Conservation (phyloP, 169 alveolate species). For the Plasmodium gonderi region DNA sequence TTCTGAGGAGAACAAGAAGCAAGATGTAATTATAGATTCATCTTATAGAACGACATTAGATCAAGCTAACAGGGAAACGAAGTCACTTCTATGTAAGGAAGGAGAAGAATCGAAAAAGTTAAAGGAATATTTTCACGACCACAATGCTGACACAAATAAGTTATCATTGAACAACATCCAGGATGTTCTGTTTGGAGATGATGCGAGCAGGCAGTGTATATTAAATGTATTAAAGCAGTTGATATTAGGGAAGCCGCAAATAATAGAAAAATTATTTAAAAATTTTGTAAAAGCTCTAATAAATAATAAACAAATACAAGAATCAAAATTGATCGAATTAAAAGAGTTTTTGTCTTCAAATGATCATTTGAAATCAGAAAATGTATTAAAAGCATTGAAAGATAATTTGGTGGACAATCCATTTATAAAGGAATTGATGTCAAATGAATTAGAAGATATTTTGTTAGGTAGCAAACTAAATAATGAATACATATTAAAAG, state of each 20-base stretch:
- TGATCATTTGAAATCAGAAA: neutral
- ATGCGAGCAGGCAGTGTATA: neutral
- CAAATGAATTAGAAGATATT: neutral
- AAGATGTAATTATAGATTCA: neutral
- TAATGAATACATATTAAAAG: neutral
- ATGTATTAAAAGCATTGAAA: neutral
- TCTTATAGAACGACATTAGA: neutral
- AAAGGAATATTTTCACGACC: neutral
- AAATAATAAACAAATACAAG: neutral
- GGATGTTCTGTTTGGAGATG: neutral
- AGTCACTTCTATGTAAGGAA: neutral
- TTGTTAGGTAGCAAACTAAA: neutral
- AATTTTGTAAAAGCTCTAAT: neutral
- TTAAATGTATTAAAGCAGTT: neutral
- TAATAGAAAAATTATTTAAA: neutral
- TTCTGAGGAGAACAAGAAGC: neutral
- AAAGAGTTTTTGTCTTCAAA: neutral
- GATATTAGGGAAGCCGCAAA: neutral
- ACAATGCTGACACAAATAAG: neutral
- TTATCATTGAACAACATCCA: neutral
- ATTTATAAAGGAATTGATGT: neutral
- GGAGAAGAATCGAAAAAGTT: neutral
- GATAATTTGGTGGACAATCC: neutral
- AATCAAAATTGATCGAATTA: neutral
- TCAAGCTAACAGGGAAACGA: neutral